Evolutionary conservation across 371 early-diverging fungal species (phyloP).

Genomic region (Mucor sp.): DNA sequence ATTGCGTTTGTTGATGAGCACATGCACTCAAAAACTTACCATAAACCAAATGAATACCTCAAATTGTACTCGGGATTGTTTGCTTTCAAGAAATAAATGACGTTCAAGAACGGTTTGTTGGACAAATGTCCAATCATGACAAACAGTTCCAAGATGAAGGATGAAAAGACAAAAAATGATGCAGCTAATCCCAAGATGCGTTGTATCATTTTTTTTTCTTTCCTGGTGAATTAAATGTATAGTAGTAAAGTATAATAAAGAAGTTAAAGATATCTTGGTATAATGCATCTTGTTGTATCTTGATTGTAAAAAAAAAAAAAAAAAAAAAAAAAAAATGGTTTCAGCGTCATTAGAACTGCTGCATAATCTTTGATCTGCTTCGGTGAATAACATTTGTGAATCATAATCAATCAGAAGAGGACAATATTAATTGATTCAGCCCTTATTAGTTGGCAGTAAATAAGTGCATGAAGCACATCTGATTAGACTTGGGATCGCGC

Average conservation of each 20-base stretch:
- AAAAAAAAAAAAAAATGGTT: not conserved
- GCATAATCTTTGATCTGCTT: not conserved
- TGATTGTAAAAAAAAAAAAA: not conserved
- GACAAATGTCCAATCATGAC: conserved; percentile 40
- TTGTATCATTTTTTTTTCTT: not conserved
- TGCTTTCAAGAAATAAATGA: conserved; percentile 28
- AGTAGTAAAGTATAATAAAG: too few species aligned
- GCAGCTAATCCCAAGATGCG: not conserved
- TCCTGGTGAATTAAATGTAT: not conserved
- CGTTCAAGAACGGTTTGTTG: conserved; percentile 30
- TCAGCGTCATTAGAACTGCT: not conserved
- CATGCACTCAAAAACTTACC: conserved; percentile 19
- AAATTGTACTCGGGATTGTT: conserved; percentile 15
- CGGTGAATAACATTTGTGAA: not conserved
- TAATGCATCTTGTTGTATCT: not conserved
- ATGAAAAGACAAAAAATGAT: conserved; percentile 12
- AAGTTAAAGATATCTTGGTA: too few species aligned
- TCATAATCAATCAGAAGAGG: not conserved
- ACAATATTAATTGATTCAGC: too few species aligned
- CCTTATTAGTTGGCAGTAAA: too few species aligned
- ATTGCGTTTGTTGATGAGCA: not conserved
- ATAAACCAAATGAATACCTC: conserved; percentile 27
- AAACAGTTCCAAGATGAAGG: conserved; percentile 36
- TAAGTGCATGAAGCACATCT: too few species aligned
- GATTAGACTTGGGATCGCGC: too few species aligned